Percentiles rank a stretch among this genome's conserved stretches.
Conservation (phyloP, 768 basidiomycete genomes). For the Mycena chlorophos region DNA sequence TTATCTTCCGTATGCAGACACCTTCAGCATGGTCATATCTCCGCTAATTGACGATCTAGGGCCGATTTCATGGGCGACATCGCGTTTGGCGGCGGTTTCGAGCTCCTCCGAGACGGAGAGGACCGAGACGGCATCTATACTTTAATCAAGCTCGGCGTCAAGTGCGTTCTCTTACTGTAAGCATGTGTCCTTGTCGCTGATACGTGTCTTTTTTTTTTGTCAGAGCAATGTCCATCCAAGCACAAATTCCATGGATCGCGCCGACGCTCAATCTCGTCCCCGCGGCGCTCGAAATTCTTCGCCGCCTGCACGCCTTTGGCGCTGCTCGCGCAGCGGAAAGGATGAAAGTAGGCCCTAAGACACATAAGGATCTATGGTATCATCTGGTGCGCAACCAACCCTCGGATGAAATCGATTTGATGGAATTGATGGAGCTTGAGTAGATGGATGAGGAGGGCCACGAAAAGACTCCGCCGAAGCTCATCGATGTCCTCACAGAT, state of each 20-base stretch:
- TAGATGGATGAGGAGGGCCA: constrained; percentile 45
- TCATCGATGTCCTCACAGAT: background rate
- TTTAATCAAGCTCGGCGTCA: constrained; percentile 41
- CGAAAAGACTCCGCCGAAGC: constrained; percentile 17
- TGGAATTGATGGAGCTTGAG: background rate
- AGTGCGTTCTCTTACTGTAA: constrained; percentile 41
- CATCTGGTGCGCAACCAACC: constrained; percentile 32
- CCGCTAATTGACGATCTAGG: constrained; percentile 1
- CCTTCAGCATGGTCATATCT: constrained; percentile 38
- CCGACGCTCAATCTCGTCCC: constrained; percentile 8
- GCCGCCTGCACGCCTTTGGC: constrained; percentile 8
- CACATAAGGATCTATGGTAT: constrained; percentile 44
- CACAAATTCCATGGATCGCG: constrained; percentile 29
- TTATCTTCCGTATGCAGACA: constrained; percentile 43
- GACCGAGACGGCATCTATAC: constrained; percentile 47
- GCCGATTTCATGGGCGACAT: background rate
- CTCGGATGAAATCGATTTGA: background rate
- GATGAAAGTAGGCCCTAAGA: constrained; percentile 27
- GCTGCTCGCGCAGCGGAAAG: constrained; percentile 3
- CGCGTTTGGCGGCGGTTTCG: constrained; percentile 27
- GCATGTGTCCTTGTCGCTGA: no score
- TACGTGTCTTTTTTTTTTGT: background rate
- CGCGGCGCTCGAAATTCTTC: background rate
- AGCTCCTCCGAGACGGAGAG: constrained; percentile 37
- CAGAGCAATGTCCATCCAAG: constrained; percentile 37